Evolutionary conservation across 2,329 filamentous ascomycete genomes (phyloP), one percentile per base, ranked within the genome.

Genomic region (Blastomyces percursus): DNA sequence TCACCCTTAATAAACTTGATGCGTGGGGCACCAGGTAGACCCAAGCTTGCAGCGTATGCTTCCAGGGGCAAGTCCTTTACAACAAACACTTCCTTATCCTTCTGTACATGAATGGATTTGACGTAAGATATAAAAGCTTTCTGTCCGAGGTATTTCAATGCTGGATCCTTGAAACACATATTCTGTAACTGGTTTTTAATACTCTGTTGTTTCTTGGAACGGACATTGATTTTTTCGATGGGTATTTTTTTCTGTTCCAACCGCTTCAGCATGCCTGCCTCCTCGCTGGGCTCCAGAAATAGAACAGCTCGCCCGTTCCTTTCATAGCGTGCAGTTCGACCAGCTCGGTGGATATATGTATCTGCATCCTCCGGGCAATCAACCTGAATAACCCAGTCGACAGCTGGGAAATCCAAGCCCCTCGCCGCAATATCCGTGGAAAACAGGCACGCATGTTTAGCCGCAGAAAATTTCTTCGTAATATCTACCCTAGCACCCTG

Each of bases 341-440:
- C 94, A 4, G 96, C 93, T 64, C 94, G 86, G 76, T 99, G 94
- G 68, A 99, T 97, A 71, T 99, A 99, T 0, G 94, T 99, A 71
- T 97, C 94, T 3, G 90, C 89, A 73, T 99, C 93, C 74, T 99
- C 94, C 0, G 94, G 94, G 67, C 90, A 96, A 74, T 99, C 94
- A n/a, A 90, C 83, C 73, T 99, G 94, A n/a, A 99, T 91, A 5
- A 99, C 94, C 89, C 94, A 99, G 74, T 99, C 94, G 0, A 99
- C 94, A 2, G 91, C 88, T 0, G 94, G 94, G 72, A 99, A 97
- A 74, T 99, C 94, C 14, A 99, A 83, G 66, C 94, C 94, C 74
- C 94, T 84, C 0, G 94, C 94, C 3, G 95, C 91, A 6, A 99
- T 91, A 72, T 99, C 94, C 0, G 94, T 99, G 1, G 94, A 91